Conservation (phyloP, 768 basidiomycete species). For the Nevesoporus exiguus region DNA sequence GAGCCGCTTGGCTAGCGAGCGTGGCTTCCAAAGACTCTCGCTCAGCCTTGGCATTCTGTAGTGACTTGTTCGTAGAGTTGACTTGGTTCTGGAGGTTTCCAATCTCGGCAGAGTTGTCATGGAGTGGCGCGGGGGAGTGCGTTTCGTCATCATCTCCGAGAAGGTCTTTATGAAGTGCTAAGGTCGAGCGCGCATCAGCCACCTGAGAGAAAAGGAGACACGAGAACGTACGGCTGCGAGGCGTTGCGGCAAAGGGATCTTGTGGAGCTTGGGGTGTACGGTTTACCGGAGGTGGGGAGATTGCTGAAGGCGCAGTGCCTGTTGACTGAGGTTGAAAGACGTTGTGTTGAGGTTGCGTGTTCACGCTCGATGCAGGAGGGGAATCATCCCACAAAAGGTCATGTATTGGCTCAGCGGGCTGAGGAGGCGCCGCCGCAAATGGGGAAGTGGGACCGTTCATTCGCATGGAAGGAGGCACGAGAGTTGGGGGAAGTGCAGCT, state of each 20-base stretch:
- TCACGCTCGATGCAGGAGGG: constrained; percentile 39
- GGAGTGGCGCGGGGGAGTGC: constrained; percentile 48
- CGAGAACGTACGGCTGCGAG: constrained; percentile 20
- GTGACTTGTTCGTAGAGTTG: constrained; percentile 68
- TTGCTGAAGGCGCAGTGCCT: constrained; percentile 27
- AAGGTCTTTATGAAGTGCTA: constrained; percentile 46
- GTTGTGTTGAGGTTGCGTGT: constrained; percentile 30
- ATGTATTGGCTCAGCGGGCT: constrained; percentile 38
- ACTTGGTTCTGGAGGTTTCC: constrained; percentile 87
- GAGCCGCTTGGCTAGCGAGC: constrained; percentile 63
- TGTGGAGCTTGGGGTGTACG: constrained; percentile 21
- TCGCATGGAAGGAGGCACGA: constrained; percentile 84
- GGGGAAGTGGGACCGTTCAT: constrained; percentile 31
- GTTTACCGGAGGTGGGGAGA: constrained; percentile 28
- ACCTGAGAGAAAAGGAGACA: background rate
- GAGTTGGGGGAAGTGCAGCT: constrained; percentile 57
- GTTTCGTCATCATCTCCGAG: constrained; percentile 66
- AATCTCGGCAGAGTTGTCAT: constrained; percentile 80
- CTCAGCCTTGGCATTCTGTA: constrained; percentile 64
- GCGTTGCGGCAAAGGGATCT: constrained; percentile 51
- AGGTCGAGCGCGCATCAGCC: constrained; percentile 7
- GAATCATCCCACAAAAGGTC: constrained; percentile 56
- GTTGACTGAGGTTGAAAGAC: constrained; percentile 37
- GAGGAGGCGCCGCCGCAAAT: constrained; percentile 38
- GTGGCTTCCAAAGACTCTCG: constrained; percentile 62